Evolutionary conservation across 73 alveolate species (phyloP), one percentile per base, ranked within the genome.

Genomic region (Tetrahymena borealis): DNA sequence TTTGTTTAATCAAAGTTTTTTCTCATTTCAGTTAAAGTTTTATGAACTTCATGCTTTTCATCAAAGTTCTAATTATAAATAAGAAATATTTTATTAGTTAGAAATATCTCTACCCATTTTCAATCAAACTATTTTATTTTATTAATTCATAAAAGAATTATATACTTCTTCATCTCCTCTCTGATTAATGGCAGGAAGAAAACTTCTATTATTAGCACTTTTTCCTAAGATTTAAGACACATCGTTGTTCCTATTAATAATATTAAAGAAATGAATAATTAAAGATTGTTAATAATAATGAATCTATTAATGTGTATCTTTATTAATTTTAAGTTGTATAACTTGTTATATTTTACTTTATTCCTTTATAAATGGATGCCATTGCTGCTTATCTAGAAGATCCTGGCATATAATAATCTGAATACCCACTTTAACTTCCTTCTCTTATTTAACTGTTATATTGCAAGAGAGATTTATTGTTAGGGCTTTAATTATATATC

Each of bases 31-130:
- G 93, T 92, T 40, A 93, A 85, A 31, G 39, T 93, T 85, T 35
- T 33, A 93, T 93, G 95, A 16, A 93, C 95, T 93, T 93, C 95
- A 20, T 39, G 78, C 40, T 85, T 92, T 41, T 93, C 95, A 42
- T 60, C 78, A 38, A 79, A 93, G 32, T 79, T 41, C 95, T 60
- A 41, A 38, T 79, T 60, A 39, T 33, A 39, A 38, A n/a, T 39
- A 39, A 39, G 32, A 78, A 77, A 39, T 38, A 38, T 40, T 11
- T 31, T 92, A 91, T 91, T 18, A 39, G 90, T 31, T 85, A 90
- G 79, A 39, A 16, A 24, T 79, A 90, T 32, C 43, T 15, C 10
- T 60, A n/a, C 28, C 28, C 24, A 38, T 31, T 32, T 39, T 28
- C 1, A 0, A 2, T 1, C 28, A 24, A 35, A 18, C 28, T 18